These are phyloP conservation scores for Ogataea saltuana DNA, from an alignment of 805 yeast species.

Conservation along the genomic window DNA sequence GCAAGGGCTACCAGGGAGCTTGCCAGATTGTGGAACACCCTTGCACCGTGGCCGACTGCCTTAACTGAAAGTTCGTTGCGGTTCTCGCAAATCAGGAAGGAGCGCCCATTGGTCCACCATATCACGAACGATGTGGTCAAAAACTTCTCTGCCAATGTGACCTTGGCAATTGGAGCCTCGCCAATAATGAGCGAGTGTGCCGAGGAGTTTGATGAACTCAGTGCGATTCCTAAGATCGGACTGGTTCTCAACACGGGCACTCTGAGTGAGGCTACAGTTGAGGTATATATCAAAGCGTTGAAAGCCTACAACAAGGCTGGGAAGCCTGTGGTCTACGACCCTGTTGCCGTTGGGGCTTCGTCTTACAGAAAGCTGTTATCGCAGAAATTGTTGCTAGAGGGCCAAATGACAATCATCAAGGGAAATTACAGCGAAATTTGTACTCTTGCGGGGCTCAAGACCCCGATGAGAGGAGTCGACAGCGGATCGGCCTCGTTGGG, in stretches of 20 bases:
- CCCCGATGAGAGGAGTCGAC: slow-evolving; percentile 75
- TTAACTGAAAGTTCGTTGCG: not conserved
- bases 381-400: slow-evolving; percentile 50
- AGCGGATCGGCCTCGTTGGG: slow-evolving; percentile 28
- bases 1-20: slow-evolving; percentile 47
- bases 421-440: slow-evolving; percentile 85
- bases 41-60: slow-evolving; percentile 35
- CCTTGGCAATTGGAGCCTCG: slow-evolving; percentile 80
- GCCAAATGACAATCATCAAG: slow-evolving; percentile 67
- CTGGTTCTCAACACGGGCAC: slow-evolving; percentile 79
- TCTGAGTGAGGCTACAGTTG: slow-evolving; percentile 46
- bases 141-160: slow-evolving; percentile 83
- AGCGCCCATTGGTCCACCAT: slow-evolving; percentile 75
- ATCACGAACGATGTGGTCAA: slow-evolving; percentile 88
- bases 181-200: slow-evolving; percentile 84
- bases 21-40: slow-evolving; percentile 32
- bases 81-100: slow-evolving; percentile 5
- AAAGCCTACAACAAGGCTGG: slow-evolving; percentile 54
- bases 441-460: slow-evolving; percentile 51
- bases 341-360: slow-evolving; percentile 93
- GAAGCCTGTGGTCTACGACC: slow-evolving; percentile 77
- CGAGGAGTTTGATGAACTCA: slow-evolving; percentile 68
- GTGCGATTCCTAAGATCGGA: slow-evolving; percentile 52
- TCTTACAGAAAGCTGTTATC: slow-evolving; percentile 52
- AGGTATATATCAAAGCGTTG: slow-evolving; percentile 52